Base-by-base conservation (phyloP, 768 basidiomycete species). In the Podaxis sp. region DNA sequence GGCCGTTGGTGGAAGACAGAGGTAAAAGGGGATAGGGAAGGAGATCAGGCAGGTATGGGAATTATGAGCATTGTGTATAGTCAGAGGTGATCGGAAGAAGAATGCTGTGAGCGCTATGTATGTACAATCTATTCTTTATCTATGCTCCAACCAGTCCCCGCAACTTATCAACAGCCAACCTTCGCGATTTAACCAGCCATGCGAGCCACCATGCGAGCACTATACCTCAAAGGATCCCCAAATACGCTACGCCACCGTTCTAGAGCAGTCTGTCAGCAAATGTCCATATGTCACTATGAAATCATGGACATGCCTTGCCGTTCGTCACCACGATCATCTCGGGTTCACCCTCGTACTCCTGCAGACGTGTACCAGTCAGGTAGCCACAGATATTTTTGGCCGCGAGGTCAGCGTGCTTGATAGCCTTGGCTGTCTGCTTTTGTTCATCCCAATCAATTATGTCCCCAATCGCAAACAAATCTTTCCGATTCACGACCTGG, bases 251-350 rank as follows among this genome's bases (percentile, higher is more conserved):
- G 17, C 82, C 80, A 2, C 68, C 69, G 38, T 71, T 72, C 77
- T 79, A 65, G 57, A 52, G 26, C 46, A 15, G 22, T 51, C 19
- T 52, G 24, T 49, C 60, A 22, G 36, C 52, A 12, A 63, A 55
- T 19, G 40, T 11, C 15, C 9, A 12, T 39, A 13, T 15, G 13
- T 36, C 12, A 36, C 5, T 12, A 38, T 19, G 56, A 54, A 39
- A 48, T 24, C 24, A 61, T 36, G 17, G 53, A 53, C 77, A 64
- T 64, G 84, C 84, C 77, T 75, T 82, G 59, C 85, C 85, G 58
- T 80, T 76, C 24, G 83, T 83, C 54, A 87, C 69, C 38, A 83
- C n/a, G 52, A 88, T 86, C 55, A 84, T 58, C 68, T 88, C 87
- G 0, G 69, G 48, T n/a, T 75, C 76, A 17, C 83, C 82, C 58